Percentiles rank a stretch among this genome's conserved stretches.
Conservation (phyloP, 331 rosid species). For the Rhamnella rubrinervis region DNA sequence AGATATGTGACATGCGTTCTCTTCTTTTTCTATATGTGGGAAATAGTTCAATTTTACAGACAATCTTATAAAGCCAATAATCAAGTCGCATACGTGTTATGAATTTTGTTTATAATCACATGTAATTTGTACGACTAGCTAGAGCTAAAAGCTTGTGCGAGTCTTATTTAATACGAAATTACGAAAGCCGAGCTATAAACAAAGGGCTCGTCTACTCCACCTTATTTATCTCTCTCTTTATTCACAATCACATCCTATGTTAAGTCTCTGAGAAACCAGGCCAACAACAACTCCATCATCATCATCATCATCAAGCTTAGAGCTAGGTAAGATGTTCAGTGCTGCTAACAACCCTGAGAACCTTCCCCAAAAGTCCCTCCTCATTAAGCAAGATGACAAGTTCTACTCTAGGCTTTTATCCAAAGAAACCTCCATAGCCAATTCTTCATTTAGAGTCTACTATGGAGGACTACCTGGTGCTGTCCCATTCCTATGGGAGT, state of each 20-base stretch:
- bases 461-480: conserved; percentile 44
- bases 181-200: neutral
- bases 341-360: conserved; percentile 27
- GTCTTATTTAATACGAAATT: neutral
- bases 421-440: conserved; percentile 57
- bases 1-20: too few relatives aligned
- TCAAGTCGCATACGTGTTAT: neutral
- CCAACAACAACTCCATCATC: neutral
- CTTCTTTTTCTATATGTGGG: too few relatives aligned
- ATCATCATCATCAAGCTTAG: too few relatives aligned
- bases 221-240: neutral
- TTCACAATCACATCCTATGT: neutral
- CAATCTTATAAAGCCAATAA: too few relatives aligned
- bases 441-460: conserved; percentile 62
- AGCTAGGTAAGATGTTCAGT: conserved; percentile 33
- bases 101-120: neutral
- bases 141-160: neutral
- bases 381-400: conserved; percentile 58
- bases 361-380: conserved; percentile 38
- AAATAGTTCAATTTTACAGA: too few relatives aligned
- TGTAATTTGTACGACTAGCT: too few relatives aligned
- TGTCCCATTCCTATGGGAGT: conserved; percentile 82
- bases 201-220: neutral
- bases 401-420: conserved; percentile 66
- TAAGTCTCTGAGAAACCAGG: neutral